Evolutionary conservation across 805 yeast species (phyloP).

Genomic region (Naumovozyma castellii): DNA sequence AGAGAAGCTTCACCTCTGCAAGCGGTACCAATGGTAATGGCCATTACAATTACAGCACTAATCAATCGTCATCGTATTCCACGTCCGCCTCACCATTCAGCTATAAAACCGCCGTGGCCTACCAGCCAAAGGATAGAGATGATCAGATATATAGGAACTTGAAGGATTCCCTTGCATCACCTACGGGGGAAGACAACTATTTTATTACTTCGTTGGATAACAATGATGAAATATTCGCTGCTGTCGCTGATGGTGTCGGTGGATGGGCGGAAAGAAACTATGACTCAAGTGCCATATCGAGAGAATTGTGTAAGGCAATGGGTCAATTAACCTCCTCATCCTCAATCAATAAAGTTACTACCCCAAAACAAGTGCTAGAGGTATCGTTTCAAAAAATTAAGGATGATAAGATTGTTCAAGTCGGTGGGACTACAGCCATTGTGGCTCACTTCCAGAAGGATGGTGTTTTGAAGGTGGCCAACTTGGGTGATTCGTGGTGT

Average conservation of each 20-base stretch:
- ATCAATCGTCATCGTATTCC: conserved; percentile 1
- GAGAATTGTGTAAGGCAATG: conserved; percentile 61
- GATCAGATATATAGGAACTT: conserved; percentile 34
- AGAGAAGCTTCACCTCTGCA: not conserved
- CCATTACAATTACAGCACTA: conserved; percentile 1
- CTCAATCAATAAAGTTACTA: conserved; percentile 6
- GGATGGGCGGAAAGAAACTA: conserved; percentile 93
- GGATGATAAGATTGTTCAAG: conserved; percentile 52
- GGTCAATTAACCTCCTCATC: conserved; percentile 22
- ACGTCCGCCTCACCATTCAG: conserved; percentile 20
- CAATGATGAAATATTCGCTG: conserved; percentile 40
- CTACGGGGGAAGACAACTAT: conserved; percentile 72
- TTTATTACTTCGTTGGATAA: conserved; percentile 34
- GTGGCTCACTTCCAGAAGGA: conserved; percentile 56
- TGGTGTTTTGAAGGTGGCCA: conserved; percentile 53
- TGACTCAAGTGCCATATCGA: conserved; percentile 78
- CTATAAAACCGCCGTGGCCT: conserved; percentile 58
- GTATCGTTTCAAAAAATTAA: conserved; percentile 48
- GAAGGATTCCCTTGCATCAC: conserved; percentile 36
- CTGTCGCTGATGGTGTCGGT: conserved; percentile 95
- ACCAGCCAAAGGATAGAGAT: conserved; percentile 62
- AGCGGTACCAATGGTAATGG: not conserved
- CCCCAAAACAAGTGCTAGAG: conserved; percentile 43
- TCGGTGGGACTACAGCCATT: conserved; percentile 93
- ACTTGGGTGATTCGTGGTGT: conserved; percentile 93